Conservation (phyloP, 75 land plant genomes). For the Cupressus sempervirens region DNA sequence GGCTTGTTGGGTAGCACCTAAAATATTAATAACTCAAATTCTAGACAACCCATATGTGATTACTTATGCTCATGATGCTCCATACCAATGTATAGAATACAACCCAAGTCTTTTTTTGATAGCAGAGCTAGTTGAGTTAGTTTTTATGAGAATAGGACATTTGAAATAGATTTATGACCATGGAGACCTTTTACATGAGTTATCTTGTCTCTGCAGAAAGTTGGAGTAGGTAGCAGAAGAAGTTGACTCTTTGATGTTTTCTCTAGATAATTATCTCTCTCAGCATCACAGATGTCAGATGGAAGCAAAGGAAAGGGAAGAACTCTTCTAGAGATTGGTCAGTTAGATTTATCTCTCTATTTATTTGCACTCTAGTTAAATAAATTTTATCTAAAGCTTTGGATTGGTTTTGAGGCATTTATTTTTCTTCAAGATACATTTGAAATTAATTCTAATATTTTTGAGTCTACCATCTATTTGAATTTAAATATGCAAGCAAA, state of each 20-base stretch:
- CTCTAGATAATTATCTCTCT: constrained; percentile 58
- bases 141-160: too few relatives aligned
- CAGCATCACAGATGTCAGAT: constrained; percentile 60
- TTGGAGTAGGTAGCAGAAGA: constrained; percentile 90
- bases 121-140: too few relatives aligned
- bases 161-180: too few relatives aligned
- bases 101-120: too few relatives aligned
- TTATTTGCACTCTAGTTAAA: neutral
- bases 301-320: constrained; percentile 92
- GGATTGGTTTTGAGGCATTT: neutral
- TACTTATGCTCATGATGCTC: too few relatives aligned
- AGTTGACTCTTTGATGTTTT: constrained; percentile 73
- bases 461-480: neutral
- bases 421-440: neutral
- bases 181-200: too few relatives aligned
- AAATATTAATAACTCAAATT: too few relatives aligned
- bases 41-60: too few relatives aligned
- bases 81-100: too few relatives aligned
- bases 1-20: too few relatives aligned
- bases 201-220: constrained; percentile 35
- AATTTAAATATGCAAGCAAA: neutral
- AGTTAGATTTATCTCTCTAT: neutral
- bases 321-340: constrained; percentile 78
- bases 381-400: neutral
- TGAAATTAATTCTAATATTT: neutral